Evolutionary conservation across 768 basidiomycete genomes (phyloP).

Genomic region (Lentinula aciculospora): DNA sequence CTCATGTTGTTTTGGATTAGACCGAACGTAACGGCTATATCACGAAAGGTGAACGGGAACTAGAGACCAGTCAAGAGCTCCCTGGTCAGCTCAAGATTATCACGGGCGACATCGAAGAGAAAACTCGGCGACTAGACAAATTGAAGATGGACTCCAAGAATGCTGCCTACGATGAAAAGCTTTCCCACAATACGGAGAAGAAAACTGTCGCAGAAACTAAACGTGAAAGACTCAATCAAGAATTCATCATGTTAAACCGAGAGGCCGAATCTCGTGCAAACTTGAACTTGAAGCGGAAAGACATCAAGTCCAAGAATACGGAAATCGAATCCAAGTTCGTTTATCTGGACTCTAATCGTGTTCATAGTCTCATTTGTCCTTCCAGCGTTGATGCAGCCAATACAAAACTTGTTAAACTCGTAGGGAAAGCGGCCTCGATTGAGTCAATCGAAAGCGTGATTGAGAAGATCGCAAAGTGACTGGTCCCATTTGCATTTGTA

Average conservation of each 20-base stretch:
- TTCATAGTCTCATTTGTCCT: conserved; percentile 4
- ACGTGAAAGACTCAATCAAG: conserved; percentile 63
- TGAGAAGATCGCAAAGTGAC: conserved; percentile 41
- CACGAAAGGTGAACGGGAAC: conserved; percentile 40
- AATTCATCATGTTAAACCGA: conserved; percentile 62
- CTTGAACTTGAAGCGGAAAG: conserved; percentile 66
- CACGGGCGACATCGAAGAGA: conserved; percentile 65
- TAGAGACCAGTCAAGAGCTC: conserved; percentile 53
- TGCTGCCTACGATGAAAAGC: conserved; percentile 59
- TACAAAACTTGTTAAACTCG: conserved; percentile 56
- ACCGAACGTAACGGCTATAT: conserved; percentile 48
- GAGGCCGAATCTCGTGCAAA: conserved; percentile 82
- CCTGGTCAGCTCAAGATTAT: conserved; percentile 48
- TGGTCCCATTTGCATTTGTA: background rate
- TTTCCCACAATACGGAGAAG: conserved; percentile 48
- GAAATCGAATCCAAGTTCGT: conserved; percentile 53
- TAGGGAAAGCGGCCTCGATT: conserved; percentile 51
- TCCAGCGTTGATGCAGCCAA: conserved; percentile 59
- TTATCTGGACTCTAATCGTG: background rate
- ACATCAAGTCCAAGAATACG: conserved; percentile 55
- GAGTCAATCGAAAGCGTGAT: conserved; percentile 56
- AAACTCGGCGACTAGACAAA: conserved; percentile 53
- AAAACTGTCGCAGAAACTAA: conserved; percentile 60
- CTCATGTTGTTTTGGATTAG: conserved; percentile 21
- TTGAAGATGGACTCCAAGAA: conserved; percentile 51